Conservation (phyloP, 2,329 filamentous ascomycete genomes). For the Ustilaginoidea virens region DNA sequence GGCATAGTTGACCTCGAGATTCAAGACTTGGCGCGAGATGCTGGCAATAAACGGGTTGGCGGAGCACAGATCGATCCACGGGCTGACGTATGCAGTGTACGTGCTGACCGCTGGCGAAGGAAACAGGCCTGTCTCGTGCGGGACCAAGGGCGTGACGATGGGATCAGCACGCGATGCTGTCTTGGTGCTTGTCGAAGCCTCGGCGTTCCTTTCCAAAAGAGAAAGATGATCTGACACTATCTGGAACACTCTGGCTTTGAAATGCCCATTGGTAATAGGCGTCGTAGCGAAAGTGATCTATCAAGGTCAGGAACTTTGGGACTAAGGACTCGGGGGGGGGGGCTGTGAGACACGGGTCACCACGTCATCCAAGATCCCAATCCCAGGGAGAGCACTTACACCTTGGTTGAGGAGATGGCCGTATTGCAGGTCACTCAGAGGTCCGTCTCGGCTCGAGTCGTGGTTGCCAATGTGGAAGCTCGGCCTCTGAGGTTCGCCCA, state of each 20-base stretch:
- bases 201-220: slow-evolving; percentile 24
- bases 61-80: slow-evolving; percentile 86
- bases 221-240: slow-evolving; percentile 42
- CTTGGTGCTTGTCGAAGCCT: slow-evolving; percentile 21
- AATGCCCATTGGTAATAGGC: slow-evolving; percentile 60
- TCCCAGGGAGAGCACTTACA: slow-evolving; percentile 31
- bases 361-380: background rate
- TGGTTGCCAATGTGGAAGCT: slow-evolving; percentile 60
- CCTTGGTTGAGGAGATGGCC: slow-evolving; percentile 52
- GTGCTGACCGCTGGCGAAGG: slow-evolving; percentile 56
- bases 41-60: slow-evolving; percentile 68
- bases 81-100: slow-evolving; percentile 64
- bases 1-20: slow-evolving; percentile 84
- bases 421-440: slow-evolving; percentile 49
- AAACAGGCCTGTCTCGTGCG: slow-evolving; percentile 61
- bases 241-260: slow-evolving; percentile 51
- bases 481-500: slow-evolving; percentile 19
- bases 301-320: too few relatives aligned
- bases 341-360: background rate
- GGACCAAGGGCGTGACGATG: slow-evolving; percentile 53
- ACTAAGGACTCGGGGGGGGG: too few relatives aligned
- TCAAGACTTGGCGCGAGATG: slow-evolving; percentile 78
- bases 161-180: slow-evolving; percentile 37
- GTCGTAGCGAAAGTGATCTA: slow-evolving; percentile 69
- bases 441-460: slow-evolving; percentile 44